Evolutionary conservation across 1,284 basidiomycete genomes (phyloP).

Genomic region (Ustilago crameri): DNA sequence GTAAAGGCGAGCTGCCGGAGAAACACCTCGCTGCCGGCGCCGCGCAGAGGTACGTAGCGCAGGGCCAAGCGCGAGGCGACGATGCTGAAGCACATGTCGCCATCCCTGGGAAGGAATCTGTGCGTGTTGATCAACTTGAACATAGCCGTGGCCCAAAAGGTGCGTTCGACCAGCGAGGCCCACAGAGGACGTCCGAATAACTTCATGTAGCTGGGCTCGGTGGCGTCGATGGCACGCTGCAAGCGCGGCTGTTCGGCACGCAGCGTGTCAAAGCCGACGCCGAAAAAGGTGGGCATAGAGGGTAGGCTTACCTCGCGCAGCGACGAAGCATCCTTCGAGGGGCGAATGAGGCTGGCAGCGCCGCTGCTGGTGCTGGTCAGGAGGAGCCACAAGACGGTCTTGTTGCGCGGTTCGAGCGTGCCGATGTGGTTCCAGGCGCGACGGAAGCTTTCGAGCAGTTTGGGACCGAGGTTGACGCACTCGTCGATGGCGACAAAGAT

Average conservation of each 20-base stretch:
- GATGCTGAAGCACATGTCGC: constrained; percentile 7
- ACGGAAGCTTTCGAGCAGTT: background rate
- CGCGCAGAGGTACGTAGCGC: background rate
- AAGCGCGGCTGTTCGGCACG: background rate
- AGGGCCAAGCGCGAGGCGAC: constrained; percentile 12
- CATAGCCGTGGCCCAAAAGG: constrained; percentile 8
- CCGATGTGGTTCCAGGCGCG: background rate
- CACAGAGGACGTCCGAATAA: constrained; percentile 13
- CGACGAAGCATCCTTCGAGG: background rate
- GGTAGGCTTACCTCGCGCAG: background rate
- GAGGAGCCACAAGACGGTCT: constrained; percentile 15
- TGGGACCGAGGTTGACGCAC: constrained; percentile 9
- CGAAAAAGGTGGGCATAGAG: constrained; percentile 1
- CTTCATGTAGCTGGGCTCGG: background rate
- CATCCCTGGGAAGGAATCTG: background rate
- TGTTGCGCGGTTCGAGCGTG: background rate
- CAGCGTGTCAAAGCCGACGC: constrained; percentile 1
- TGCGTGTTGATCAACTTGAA: constrained; percentile 3
- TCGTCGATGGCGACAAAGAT: constrained; percentile 14
- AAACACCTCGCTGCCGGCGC: background rate
- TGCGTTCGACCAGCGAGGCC: background rate
- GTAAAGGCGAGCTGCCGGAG: background rate
- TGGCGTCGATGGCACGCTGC: background rate
- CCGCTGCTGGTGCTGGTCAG: constrained; percentile 21
- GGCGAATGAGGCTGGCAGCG: background rate